Base-by-base conservation (phyloP, 2,329 filamentous ascomycete species). In the Coniochaeta sp. region DNA sequence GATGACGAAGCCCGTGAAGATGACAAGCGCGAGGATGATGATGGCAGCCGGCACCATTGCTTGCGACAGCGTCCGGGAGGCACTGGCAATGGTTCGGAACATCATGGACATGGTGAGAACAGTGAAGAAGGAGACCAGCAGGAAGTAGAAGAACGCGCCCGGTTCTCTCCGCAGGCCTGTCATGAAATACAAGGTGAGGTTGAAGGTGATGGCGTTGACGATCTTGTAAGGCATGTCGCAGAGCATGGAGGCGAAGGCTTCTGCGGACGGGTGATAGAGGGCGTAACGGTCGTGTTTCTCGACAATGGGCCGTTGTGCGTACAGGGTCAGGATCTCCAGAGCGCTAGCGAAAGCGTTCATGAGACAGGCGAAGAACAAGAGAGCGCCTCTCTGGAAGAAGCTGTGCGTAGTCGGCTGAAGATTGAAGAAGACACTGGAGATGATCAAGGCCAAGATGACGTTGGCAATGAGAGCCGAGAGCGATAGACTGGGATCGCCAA, bases 201-300 rank as follows among this genome's bases (percentile, higher is more conserved):
- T 96, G 79, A 96, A 96, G 4, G 84, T 75, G 64, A 96, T 81
- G 1, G 84, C 76, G 67, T 93, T 93, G n/a, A 74, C 40, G 9
- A 96, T 74, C 73, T 95, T 96, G 74, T 91, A 91, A 0, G 93
- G 93, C 74, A 96, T 76, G 67, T 97, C 93, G 63, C 85, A 89
- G 33, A 96, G 74, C 88, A 96, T 95, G 11, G 90, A 95, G 0
- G 90, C 86, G 62, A 91, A 81, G n/a, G 91, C 90, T 79, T 97
- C 92, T 17, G 91, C 89, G 11, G 89, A 92, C 0, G 93, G 91
- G 68, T 96, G 93, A 68, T 96, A 96, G 19, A 96, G 81, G 19
- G 92, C 91, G 71, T 96, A 96, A 61, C 89, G 86, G 60, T 82
- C 77, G 67, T 97, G 93, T 72, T 96, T 96, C 71, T 96, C 91